Conservation (phyloP, 2,329 filamentous ascomycete species). For the Fusarium nematophilum region DNA sequence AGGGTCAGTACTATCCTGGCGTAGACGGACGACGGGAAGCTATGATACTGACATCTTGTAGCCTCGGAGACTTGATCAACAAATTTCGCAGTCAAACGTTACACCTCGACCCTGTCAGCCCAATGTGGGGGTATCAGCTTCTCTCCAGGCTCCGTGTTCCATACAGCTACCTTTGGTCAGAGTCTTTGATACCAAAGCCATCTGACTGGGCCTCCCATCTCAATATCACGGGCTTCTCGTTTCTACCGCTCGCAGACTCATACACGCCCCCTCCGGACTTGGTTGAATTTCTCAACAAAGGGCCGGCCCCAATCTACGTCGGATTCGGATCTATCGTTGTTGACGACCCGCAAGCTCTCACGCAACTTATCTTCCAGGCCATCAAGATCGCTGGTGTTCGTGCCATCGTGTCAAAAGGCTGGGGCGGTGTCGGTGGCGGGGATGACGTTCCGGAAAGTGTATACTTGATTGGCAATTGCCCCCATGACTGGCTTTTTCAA, state of each 20-base stretch:
- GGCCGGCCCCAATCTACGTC: slow-evolving; percentile 72
- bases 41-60: neutral
- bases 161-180: slow-evolving; percentile 78
- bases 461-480: slow-evolving; percentile 72
- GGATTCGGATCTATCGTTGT: slow-evolving; percentile 76
- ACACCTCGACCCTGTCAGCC: slow-evolving; percentile 71
- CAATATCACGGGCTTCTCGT: slow-evolving; percentile 71
- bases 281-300: slow-evolving; percentile 63
- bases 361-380: slow-evolving; percentile 69
- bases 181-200: slow-evolving; percentile 73
- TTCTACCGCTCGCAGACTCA: slow-evolving; percentile 62
- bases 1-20: slow-evolving; percentile 54
- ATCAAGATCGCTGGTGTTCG: slow-evolving; percentile 67
- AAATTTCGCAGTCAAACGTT: slow-evolving; percentile 72
- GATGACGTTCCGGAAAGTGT: slow-evolving; percentile 59
- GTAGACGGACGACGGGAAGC: neutral
- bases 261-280: slow-evolving; percentile 68
- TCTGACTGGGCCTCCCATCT: slow-evolving; percentile 70
- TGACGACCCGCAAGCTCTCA: slow-evolving; percentile 68
- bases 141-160: slow-evolving; percentile 71
- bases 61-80: slow-evolving; percentile 77
- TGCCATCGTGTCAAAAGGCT: slow-evolving; percentile 72
- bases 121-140: slow-evolving; percentile 74
- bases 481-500: slow-evolving; percentile 75
- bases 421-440: slow-evolving; percentile 68